Evolutionary conservation across 306 rosid genomes (phyloP).

Genomic region (Cicer cuneatum): DNA sequence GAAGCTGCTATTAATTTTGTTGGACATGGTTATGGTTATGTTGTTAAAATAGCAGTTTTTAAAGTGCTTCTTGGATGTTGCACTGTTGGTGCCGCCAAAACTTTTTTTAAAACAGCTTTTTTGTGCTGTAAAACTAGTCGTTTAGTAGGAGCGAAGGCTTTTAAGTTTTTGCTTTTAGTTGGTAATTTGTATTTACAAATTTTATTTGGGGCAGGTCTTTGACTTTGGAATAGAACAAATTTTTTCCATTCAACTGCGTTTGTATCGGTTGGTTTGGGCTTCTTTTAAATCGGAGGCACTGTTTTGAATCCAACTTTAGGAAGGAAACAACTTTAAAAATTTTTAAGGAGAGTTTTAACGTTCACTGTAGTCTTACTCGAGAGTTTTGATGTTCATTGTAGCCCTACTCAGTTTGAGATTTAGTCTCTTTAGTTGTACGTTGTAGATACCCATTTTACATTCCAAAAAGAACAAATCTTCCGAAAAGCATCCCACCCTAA

Average conservation of each 20-base stretch:
- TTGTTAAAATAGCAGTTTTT: slow-evolving; percentile 41
- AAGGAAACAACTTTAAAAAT: no score
- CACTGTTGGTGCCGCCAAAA: slow-evolving; percentile 38
- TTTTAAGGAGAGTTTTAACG: no score
- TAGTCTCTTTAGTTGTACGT: no score
- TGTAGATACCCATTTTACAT: no score
- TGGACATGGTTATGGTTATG: slow-evolving; percentile 20
- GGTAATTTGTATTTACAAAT: slow-evolving; percentile 22
- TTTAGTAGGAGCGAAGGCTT: background rate
- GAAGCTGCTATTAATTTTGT: slow-evolving; percentile 45
- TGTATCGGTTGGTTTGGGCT: no score
- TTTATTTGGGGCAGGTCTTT: slow-evolving; percentile 12
- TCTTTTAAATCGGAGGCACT: no score
- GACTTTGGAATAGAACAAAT: slow-evolving; percentile 8
- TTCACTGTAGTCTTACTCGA: no score
- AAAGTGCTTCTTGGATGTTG: slow-evolving; percentile 43
- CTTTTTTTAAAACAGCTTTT: background rate
- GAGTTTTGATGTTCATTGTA: no score
- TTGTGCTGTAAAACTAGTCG: slow-evolving; percentile 39
- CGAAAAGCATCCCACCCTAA: no score
- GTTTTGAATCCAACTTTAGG: no score
- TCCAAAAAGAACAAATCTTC: no score
- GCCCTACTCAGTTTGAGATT: no score
- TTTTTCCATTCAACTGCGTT: background rate
- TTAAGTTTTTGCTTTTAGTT: slow-evolving; percentile 18